These are phyloP conservation scores for Epichloe gansuensis DNA, from an alignment of 2,329 filamentous ascomycete species.

Conservation along the genomic window DNA sequence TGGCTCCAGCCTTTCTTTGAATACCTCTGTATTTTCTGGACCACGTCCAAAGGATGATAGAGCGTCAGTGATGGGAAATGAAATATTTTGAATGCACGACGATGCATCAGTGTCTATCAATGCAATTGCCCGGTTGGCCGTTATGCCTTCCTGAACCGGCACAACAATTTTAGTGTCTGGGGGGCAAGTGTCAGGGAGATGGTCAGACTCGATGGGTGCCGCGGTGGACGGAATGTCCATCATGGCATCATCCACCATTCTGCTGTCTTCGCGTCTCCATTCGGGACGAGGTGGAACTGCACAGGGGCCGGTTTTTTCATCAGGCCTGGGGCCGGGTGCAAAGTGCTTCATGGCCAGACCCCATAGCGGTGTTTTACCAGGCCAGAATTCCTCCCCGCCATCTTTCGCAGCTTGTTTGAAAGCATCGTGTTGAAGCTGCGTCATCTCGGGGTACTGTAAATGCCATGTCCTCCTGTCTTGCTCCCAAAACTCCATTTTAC, in stretches of 20 bases:
- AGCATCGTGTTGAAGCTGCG: slow-evolving; percentile 41
- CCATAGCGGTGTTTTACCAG: slow-evolving; percentile 40
- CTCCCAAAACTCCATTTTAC: slow-evolving; percentile 46
- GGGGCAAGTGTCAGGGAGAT: slow-evolving; percentile 24
- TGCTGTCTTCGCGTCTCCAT: slow-evolving; percentile 14
- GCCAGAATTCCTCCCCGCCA: slow-evolving; percentile 40
- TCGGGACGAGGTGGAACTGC: slow-evolving; percentile 1
- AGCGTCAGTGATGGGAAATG: slow-evolving; percentile 51
- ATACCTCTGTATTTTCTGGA: slow-evolving; percentile 52
- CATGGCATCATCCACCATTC: slow-evolving; percentile 13
- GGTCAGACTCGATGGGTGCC: slow-evolving; percentile 13
- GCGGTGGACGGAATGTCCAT: slow-evolving; percentile 21
- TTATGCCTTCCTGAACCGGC: slow-evolving; percentile 19
- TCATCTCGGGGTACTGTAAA: slow-evolving; percentile 51
- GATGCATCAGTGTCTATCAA: slow-evolving; percentile 51
- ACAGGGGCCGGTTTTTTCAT: neutral
- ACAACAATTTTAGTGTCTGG: slow-evolving; percentile 24
- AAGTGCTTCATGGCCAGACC: slow-evolving; percentile 46
- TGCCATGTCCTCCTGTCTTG: slow-evolving; percentile 45
- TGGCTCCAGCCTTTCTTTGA: slow-evolving; percentile 48
- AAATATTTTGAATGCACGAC: slow-evolving; percentile 51
- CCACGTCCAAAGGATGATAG: slow-evolving; percentile 69
- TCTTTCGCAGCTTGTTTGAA: slow-evolving; percentile 39
- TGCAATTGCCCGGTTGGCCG: slow-evolving; percentile 40
- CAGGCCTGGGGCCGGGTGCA: slow-evolving; percentile 26